Base-by-base conservation (phyloP, 768 basidiomycete genomes). In the Serendipita sp. region DNA sequence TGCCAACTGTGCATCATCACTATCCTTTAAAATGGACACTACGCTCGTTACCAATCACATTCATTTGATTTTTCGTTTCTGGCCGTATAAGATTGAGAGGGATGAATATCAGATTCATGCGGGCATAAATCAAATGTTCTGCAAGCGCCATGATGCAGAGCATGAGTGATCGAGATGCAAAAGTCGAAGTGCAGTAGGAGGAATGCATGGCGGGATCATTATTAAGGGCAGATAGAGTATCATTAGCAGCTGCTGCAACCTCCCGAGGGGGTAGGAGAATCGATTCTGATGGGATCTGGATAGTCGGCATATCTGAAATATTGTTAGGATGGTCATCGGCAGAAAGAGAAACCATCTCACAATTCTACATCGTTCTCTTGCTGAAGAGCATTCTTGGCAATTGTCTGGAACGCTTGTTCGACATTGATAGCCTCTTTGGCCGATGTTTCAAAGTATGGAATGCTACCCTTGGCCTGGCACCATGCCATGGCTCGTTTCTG, bases 391-490 rank as follows among this genome's bases (percentile, higher is more conserved):
- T 96, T 98, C 89, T 95, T 95, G n/a, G 95, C 95, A 65, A 98
- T 94, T 1, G 94, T 96, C 76, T 96, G 94, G 85, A 99, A 99
- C 2, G 95, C 96, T 74, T 98, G 95, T 74, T 99, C 96, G 64
- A 99, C 96, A 71, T 99, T 99, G 80, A 98, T 97, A 10, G 96
- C 95, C 76, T 99, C 96, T 77, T 99, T 99, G 45, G 96, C 96
- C 7, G 96, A 99, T 3, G 96, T 98, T 79, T 99, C 96, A 74
- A 98, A 99, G 77, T 98, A 99, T 34, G 96, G 96, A 68, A 99
- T 97, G 76, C 98, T 98, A 73, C 95, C 95, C 78, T 98, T 98
- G 66, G 94, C 88, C 71, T 98, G 94, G 75, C 96, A 99, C 96
- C 96, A 99, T 3, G 95, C 92, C 93, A 98, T 97, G 16, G 96